These are phyloP conservation scores for Neobulgaria alba DNA, from an alignment of 2,329 filamentous ascomycete genomes.

Conservation along the genomic window DNA sequence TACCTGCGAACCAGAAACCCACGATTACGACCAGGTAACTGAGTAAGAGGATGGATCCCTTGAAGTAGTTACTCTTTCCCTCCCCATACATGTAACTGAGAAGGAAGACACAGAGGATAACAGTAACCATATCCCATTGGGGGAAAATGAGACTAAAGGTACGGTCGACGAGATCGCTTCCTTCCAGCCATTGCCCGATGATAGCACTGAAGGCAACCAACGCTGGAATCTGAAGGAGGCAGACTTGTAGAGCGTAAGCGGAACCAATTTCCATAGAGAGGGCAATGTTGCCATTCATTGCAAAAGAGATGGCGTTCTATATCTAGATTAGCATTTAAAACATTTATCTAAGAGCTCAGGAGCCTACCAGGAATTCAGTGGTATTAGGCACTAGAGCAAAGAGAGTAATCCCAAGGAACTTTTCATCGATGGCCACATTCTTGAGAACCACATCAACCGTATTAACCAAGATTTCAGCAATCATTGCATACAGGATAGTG, in stretches of 20 bases:
- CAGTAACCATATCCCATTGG: constrained; percentile 98
- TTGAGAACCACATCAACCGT: constrained; percentile 95
- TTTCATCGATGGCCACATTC: constrained; percentile 87
- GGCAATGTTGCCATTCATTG: constrained; percentile 99
- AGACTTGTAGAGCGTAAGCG: constrained; percentile 93
- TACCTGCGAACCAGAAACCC: constrained; percentile 80
- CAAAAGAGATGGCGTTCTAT: constrained; percentile 92
- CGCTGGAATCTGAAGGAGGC: constrained; percentile 86
- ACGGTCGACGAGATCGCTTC: constrained; percentile 45
- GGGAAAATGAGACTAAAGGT: constrained; percentile 89
- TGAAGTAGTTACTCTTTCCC: constrained; percentile 99
- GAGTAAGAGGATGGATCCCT: constrained; percentile 87
- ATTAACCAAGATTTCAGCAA: constrained; percentile 93
- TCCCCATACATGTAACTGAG: constrained; percentile 97
- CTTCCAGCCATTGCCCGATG: constrained; percentile 50
- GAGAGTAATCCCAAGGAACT: constrained; percentile 92
- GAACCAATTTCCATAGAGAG: constrained; percentile 98
- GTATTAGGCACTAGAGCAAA: constrained; percentile 97
- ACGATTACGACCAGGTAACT: constrained; percentile 88
- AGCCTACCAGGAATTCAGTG: constrained; percentile 83
- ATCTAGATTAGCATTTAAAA: neutral
- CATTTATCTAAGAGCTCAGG: no score
- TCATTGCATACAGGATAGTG: constrained; percentile 88
- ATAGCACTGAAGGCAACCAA: constrained; percentile 85
- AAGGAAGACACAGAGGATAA: constrained; percentile 91